Evolutionary conservation across 306 rosid genomes (phyloP).

Genomic region (Begonia loranthoides): DNA sequence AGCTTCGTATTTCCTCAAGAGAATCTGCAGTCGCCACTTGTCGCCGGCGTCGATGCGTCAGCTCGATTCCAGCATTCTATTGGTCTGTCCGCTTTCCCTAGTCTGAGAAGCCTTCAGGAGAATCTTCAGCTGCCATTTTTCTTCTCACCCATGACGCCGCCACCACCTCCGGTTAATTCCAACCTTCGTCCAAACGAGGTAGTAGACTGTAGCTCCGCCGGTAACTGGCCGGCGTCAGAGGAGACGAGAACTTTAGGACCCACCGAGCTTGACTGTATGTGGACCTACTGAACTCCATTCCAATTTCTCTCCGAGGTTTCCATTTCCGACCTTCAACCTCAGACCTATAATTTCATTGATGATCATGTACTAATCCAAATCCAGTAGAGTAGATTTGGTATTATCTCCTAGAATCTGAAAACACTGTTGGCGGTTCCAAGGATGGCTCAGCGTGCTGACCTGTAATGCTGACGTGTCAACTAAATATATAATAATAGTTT

Average conservation of each 20-base stretch:
- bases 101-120: slow-evolving; percentile 73
- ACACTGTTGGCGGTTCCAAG: too few relatives aligned
- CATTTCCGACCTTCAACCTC: too few relatives aligned
- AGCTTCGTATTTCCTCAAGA: slow-evolving; percentile 12
- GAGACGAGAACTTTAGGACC: slow-evolving; percentile 26
- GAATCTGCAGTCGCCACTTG: slow-evolving; percentile 11
- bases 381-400: too few relatives aligned
- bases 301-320: too few relatives aligned
- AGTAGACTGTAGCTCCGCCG: slow-evolving; percentile 13
- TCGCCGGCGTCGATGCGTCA: slow-evolving; percentile 17
- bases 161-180: slow-evolving; percentile 1
- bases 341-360: too few relatives aligned
- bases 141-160: slow-evolving; percentile 18
- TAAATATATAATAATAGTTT: too few relatives aligned
- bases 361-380: too few relatives aligned
- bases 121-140: slow-evolving; percentile 65
- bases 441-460: too few relatives aligned
- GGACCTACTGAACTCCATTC: slow-evolving; percentile 35
- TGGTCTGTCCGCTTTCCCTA: slow-evolving; percentile 67
- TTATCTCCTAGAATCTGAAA: too few relatives aligned
- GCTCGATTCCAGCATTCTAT: slow-evolving; percentile 25
- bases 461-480: too few relatives aligned
- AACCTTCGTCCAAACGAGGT: slow-evolving; percentile 8
- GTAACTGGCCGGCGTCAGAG: slow-evolving; percentile 31
- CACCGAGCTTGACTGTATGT: slow-evolving; percentile 75